phyloP scores from a whole-genome alignment of 805 yeast genomes.

The Yarrowia sp. region DNA sequence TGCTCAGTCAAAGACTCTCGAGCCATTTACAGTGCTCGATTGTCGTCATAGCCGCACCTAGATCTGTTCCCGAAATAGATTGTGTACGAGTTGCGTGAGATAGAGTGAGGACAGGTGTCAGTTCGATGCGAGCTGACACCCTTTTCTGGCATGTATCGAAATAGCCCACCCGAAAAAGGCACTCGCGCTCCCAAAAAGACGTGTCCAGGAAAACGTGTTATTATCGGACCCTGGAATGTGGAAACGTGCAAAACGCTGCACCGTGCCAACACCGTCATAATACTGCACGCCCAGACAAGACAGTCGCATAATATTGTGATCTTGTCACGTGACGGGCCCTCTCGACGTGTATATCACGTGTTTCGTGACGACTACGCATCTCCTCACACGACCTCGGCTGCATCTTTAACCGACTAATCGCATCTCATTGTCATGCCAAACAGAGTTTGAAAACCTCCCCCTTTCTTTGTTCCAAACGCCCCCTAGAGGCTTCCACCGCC shows the following conservation, averaged over 20 bases:
- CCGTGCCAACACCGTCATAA: too few relatives aligned
- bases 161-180: too few relatives aligned
- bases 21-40: too few relatives aligned
- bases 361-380: background rate
- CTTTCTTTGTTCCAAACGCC: background rate
- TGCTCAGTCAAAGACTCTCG: too few relatives aligned
- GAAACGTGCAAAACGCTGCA: background rate
- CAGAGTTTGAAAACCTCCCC: background rate
- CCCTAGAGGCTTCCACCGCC: background rate
- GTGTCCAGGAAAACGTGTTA: too few relatives aligned
- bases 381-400: constrained; percentile 24
- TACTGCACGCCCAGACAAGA: too few relatives aligned
- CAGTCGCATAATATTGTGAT: too few relatives aligned
- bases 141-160: too few relatives aligned
- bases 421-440: constrained; percentile 10
- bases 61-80: constrained; percentile 1
- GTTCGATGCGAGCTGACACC: background rate
- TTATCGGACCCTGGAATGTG: too few relatives aligned
- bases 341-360: background rate
- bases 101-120: background rate
- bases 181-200: too few relatives aligned
- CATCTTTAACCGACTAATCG: background rate
- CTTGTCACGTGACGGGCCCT: too few relatives aligned
- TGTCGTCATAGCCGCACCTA: background rate
- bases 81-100: background rate